A percentile compares a stretch with the other conserved stretches of the same genome.
These are phyloP conservation scores for Microbotryum lychnidis-dioicae DNA, from an alignment of 1,284 basidiomycete genomes.

Conservation along the genomic window DNA sequence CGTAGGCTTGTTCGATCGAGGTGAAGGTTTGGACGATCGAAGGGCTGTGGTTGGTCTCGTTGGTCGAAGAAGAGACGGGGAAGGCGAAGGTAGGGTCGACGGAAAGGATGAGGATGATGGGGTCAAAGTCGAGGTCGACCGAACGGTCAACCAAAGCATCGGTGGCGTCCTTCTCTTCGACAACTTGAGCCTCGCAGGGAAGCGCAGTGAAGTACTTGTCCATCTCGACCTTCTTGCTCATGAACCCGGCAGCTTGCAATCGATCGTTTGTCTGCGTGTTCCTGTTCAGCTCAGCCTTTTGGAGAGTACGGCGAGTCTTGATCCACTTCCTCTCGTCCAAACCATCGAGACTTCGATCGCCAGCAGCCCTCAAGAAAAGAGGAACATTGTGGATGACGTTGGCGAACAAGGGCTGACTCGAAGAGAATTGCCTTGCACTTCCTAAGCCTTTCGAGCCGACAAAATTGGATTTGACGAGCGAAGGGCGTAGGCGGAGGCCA, in stretches of 20 bases:
- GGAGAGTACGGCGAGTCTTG: slow-evolving; percentile 1
- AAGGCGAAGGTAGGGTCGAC: slow-evolving; percentile 21
- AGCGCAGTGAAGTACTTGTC: background rate
- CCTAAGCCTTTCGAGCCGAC: slow-evolving; percentile 6
- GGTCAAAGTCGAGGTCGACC: background rate
- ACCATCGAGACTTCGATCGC: slow-evolving; percentile 14
- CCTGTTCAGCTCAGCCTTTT: background rate
- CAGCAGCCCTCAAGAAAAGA: slow-evolving; percentile 28
- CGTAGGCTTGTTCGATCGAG: slow-evolving; percentile 14
- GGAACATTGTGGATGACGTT: slow-evolving; percentile 33
- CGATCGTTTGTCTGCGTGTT: background rate
- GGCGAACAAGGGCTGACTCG: slow-evolving; percentile 17
- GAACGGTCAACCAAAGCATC: too few relatives aligned
- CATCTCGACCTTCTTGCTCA: background rate
- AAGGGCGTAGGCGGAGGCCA: too few relatives aligned
- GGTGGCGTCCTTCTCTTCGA: background rate
- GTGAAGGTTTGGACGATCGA: slow-evolving; percentile 10
- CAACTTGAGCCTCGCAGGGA: background rate
- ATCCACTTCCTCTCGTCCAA: slow-evolving; percentile 28
- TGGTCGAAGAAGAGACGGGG: background rate
- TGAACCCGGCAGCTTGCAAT: background rate
- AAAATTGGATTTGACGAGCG: too few relatives aligned
- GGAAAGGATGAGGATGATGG: slow-evolving; percentile 21
- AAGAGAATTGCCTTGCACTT: slow-evolving; percentile 28
- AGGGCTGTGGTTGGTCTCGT: slow-evolving; percentile 8